These are phyloP conservation scores for Parathielavia appendiculata DNA, from an alignment of 495 filamentous ascomycete genomes.

Conservation along the genomic window DNA sequence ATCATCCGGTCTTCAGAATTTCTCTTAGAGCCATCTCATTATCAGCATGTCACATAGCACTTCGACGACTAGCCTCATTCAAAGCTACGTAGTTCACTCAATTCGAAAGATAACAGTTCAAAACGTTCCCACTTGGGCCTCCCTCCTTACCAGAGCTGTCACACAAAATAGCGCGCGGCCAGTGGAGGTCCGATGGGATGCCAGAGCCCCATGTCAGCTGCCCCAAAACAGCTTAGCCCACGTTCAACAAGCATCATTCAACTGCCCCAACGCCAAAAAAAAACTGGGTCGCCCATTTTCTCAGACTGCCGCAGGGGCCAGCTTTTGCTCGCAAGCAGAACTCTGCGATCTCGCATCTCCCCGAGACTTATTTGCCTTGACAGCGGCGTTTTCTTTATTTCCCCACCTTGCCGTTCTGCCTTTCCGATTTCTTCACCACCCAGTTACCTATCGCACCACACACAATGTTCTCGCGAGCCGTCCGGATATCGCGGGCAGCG, in stretches of 20 bases:
- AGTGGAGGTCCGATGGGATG: slow-evolving; percentile 16
- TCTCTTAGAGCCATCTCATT: too few species aligned
- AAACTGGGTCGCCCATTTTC: slow-evolving; percentile 22
- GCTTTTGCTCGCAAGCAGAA: slow-evolving; percentile 4
- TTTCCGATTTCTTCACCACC: background rate
- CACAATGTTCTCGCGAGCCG: slow-evolving; percentile 51
- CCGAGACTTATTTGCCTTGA: background rate
- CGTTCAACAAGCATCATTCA: slow-evolving; percentile 27
- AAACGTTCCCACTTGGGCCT: background rate
- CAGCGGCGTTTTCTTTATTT: background rate
- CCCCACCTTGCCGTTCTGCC: background rate
- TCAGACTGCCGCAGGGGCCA: slow-evolving; percentile 2
- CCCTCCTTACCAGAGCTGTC: slow-evolving; percentile 2
- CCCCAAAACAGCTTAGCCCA: slow-evolving; percentile 21
- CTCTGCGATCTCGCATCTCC: slow-evolving; percentile 15
- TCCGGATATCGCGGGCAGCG: slow-evolving; percentile 44
- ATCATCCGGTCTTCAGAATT: too few species aligned
- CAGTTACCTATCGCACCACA: background rate
- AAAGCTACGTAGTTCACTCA: too few species aligned
- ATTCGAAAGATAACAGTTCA: background rate
- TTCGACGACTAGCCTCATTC: too few species aligned
- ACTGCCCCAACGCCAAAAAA: slow-evolving; percentile 27
- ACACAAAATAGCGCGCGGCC: slow-evolving; percentile 14
- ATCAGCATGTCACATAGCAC: too few species aligned
- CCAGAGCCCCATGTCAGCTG: slow-evolving; percentile 9